Evolutionary conservation across 495 filamentous ascomycete species (phyloP), one percentile per base, ranked within the genome.

Genomic region (Penicillium canescens): DNA sequence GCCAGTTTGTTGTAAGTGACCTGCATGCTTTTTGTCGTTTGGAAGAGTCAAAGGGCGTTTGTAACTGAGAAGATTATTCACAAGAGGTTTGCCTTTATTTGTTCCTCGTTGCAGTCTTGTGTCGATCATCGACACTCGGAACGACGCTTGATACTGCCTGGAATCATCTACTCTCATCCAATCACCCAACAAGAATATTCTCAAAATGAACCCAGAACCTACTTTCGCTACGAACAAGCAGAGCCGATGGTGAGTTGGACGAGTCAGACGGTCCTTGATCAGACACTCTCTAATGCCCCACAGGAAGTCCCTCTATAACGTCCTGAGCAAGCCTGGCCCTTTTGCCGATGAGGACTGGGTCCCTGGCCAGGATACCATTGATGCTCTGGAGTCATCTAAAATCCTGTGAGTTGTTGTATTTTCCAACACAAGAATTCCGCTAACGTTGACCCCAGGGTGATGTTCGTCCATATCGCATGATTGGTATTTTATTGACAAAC

Each of bases 301-400:
- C 52, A 90, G 91, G 92, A 84, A 81, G 72, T 84, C 94, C 66
- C 82, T 98, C 38, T 82, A 96, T 61, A 84, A 79, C 36, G 83
- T 96, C 49, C 78, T 96, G 14, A 84, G 73, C 47, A 87, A 86
- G 12, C 72, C 78, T 10, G 93, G 95, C 3, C 90, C 94, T 8
- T 92, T 86, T 68, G 90, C 86, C 34, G 86, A 91, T 63, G 77
- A 81, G 28, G 85, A 89, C 36, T 88, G 78, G 69, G 74, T 76
- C 7, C 83, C 85, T 41, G 86, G 85, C 46, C 78, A 79, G 44
- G 81, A 82, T 41, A 79, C 79, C 11, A 84, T 91, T 20, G 74
- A 73, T 31, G 72, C 77, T 42, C 63, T 89, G 18, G 83, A 86
- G 42, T 77, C 75, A 35, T 78, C 85, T 36, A 93, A 91, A 63